Conservation (phyloP, 2,329 filamentous ascomycete genomes). For the Fusarium abutilonis region DNA sequence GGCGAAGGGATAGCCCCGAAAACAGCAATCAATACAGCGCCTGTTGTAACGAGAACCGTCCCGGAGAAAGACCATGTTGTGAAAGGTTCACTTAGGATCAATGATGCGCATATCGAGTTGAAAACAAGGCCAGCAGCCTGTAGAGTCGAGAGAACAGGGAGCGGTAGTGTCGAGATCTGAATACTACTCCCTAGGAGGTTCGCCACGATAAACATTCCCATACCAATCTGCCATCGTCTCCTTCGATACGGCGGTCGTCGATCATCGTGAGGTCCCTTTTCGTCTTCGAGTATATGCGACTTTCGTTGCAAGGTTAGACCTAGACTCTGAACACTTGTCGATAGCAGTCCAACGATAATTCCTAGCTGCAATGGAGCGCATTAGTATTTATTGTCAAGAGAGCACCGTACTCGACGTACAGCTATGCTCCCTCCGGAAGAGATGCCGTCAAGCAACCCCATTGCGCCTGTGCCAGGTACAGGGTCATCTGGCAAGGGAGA, state of each 20-base stretch:
- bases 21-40: slow-evolving; percentile 89
- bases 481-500: slow-evolving; percentile 58
- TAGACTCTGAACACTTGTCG: slow-evolving; percentile 93
- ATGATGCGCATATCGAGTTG: slow-evolving; percentile 95
- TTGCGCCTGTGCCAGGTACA: slow-evolving; percentile 58
- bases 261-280: slow-evolving; percentile 81
- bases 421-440: slow-evolving; percentile 82
- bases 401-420: slow-evolving; percentile 58
- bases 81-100: slow-evolving; percentile 93
- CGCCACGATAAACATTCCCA: slow-evolving; percentile 95
- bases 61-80: slow-evolving; percentile 92
- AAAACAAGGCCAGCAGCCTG: slow-evolving; percentile 97
- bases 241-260: slow-evolving; percentile 88
- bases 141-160: slow-evolving; percentile 92
- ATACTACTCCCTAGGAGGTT: slow-evolving; percentile 96
- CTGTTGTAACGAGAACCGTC: slow-evolving; percentile 85
- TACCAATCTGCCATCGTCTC: slow-evolving; percentile 94
- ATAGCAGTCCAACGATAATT: slow-evolving; percentile 90
- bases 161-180: slow-evolving; percentile 93
- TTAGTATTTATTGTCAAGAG: slow-evolving; percentile 31
- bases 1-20: slow-evolving; percentile 96
- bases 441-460: slow-evolving; percentile 79
- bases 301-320: slow-evolving; percentile 97
- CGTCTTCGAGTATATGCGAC: slow-evolving; percentile 97
- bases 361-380: slow-evolving; percentile 70